Evolutionary conservation across 257 asterid genomes (phyloP).

Genomic region (Fraxinus pennsylvanica): DNA sequence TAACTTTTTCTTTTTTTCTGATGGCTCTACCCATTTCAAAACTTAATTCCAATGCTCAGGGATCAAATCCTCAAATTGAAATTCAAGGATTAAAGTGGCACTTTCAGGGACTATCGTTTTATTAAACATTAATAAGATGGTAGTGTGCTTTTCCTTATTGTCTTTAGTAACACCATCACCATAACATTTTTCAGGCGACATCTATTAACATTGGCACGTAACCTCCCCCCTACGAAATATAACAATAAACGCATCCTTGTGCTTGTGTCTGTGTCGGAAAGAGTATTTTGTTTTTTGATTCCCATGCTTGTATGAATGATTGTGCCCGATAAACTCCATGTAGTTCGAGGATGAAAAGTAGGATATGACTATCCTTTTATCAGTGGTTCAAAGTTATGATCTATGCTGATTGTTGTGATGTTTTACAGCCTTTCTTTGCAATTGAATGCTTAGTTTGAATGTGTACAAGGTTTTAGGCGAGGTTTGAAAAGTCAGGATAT

Average conservation of each 20-base stretch:
- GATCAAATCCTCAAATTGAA: neutral
- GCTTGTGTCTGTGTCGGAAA: neutral
- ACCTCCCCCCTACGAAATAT: neutral
- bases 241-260: neutral
- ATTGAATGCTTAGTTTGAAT: neutral
- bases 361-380: neutral
- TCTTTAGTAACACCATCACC: neutral
- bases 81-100: neutral
- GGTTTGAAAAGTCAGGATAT: neutral
- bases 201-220: neutral
- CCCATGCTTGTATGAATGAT: neutral
- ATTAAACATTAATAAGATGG: neutral
- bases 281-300: neutral
- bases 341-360: neutral
- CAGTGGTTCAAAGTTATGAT: neutral
- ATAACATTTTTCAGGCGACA: neutral
- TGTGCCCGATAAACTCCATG: neutral
- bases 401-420: neutral
- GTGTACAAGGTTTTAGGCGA: neutral
- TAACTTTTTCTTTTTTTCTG: no score
- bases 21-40: neutral
- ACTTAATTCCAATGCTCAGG: neutral
- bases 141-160: neutral
- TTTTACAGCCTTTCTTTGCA: neutral
- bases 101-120: neutral